phyloP scores from a whole-genome alignment of 2,329 filamentous ascomycete genomes.

The Pezicula rhizophila region DNA sequence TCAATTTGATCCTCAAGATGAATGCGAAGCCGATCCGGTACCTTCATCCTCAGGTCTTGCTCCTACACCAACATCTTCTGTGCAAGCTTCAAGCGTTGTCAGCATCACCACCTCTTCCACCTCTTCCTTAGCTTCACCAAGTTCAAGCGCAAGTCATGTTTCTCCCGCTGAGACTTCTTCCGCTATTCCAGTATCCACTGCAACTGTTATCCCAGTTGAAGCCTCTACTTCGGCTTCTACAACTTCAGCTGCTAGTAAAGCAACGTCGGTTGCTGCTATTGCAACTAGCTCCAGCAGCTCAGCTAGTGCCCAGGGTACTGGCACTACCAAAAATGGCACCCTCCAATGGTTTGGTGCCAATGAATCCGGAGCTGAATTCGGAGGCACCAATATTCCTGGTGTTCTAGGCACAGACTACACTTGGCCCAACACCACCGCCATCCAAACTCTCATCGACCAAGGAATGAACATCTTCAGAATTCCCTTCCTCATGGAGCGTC shows the following conservation, averaged over 20 bases:
- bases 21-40: not conserved
- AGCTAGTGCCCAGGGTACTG: not conserved
- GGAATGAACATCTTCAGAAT: constrained; percentile 16
- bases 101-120: not conserved
- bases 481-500: constrained; percentile 48
- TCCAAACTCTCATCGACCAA: not conserved
- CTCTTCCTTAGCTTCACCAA: not conserved
- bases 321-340: not conserved
- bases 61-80: not conserved
- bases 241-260: not conserved
- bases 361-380: constrained; percentile 58
- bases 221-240: not conserved
- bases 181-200: not conserved
- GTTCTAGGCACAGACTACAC: constrained; percentile 51
- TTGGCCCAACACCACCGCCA: constrained; percentile 43
- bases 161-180: not conserved
- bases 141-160: not conserved
- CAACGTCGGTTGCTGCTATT: not conserved
- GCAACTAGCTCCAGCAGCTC: not conserved
- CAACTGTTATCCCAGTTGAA: not conserved
- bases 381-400: constrained; percentile 48
- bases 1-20: not conserved
- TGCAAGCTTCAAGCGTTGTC: not conserved
- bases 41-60: not conserved
- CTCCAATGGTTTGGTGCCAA: constrained; percentile 14